phyloP scores from a whole-genome alignment of 257 asterid genomes.

The Mitragyna speciosa region DNA sequence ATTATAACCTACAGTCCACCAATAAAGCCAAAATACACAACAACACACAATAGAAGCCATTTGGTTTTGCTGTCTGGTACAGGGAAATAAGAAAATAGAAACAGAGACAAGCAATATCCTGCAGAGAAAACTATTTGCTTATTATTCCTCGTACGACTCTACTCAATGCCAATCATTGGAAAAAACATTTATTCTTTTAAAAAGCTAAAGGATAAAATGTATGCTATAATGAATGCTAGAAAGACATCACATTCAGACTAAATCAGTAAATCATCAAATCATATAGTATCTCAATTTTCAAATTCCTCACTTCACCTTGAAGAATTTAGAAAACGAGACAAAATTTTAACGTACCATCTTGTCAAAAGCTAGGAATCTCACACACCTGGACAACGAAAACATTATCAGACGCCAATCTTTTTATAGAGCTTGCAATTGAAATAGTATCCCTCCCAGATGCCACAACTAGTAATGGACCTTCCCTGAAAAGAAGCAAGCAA shows the following conservation, averaged over 20 bases:
- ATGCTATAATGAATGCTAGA: not conserved
- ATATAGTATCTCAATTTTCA: not conserved
- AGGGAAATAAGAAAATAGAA: not conserved
- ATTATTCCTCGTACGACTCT: not conserved
- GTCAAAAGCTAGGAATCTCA: conserved; percentile 17
- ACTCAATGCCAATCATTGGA: not conserved
- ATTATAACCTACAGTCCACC: not conserved
- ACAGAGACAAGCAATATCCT: not conserved
- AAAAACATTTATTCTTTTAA: not conserved
- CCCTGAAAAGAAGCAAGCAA: conserved; percentile 49
- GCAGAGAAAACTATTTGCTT: not conserved
- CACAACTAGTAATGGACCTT: conserved; percentile 95
- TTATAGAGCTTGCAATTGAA: conserved; percentile 87
- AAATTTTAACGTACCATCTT: not conserved
- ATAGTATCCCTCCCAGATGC: conserved; percentile 98
- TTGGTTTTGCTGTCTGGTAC: not conserved
- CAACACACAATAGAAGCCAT: not conserved
- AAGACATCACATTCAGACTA: not conserved
- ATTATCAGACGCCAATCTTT: conserved; percentile 79
- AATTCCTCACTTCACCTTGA: not conserved
- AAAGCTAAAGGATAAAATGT: too few relatives aligned
- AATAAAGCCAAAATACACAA: not conserved
- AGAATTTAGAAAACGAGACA: not conserved
- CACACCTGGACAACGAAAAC: conserved; percentile 95
- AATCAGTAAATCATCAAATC: not conserved